Percentiles rank a stretch among this genome's conserved stretches.
Conservation (phyloP, 1,284 basidiomycete genomes). For the Heterobasidion irregulare region DNA sequence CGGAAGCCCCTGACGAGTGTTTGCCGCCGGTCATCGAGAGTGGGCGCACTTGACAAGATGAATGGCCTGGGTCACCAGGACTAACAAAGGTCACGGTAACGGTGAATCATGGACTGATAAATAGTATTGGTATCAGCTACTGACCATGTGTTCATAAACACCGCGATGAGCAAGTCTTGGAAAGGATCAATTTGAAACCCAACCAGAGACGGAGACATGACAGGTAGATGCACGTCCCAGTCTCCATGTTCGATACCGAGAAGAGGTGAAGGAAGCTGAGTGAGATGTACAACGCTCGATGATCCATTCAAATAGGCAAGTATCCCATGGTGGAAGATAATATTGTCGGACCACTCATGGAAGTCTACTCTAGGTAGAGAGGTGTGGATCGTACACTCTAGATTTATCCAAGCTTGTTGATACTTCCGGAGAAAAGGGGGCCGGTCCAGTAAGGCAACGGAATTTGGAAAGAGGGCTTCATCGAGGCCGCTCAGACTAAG, state of each 20-base stretch:
- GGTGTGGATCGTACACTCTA: background rate
- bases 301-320: background rate
- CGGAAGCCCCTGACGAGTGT: too few relatives aligned
- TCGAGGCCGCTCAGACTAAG: background rate
- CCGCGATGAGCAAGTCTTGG: background rate
- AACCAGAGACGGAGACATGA: background rate
- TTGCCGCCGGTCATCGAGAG: too few relatives aligned
- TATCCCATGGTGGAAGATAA: background rate
- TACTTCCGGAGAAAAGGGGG: background rate
- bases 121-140: too few relatives aligned
- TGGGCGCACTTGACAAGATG: too few relatives aligned
- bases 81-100: too few relatives aligned
- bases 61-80: too few relatives aligned
- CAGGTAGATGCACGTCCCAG: background rate
- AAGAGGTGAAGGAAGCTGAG: background rate
- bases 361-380: background rate
- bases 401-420: background rate
- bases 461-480: background rate
- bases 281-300: background rate
- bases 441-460: background rate
- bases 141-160: too few relatives aligned
- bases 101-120: too few relatives aligned
- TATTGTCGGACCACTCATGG: background rate
- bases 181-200: background rate
- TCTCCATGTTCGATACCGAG: background rate